Evolutionary conservation across 768 basidiomycete genomes (phyloP).

Genomic region (Kwoniella dendrophila): DNA sequence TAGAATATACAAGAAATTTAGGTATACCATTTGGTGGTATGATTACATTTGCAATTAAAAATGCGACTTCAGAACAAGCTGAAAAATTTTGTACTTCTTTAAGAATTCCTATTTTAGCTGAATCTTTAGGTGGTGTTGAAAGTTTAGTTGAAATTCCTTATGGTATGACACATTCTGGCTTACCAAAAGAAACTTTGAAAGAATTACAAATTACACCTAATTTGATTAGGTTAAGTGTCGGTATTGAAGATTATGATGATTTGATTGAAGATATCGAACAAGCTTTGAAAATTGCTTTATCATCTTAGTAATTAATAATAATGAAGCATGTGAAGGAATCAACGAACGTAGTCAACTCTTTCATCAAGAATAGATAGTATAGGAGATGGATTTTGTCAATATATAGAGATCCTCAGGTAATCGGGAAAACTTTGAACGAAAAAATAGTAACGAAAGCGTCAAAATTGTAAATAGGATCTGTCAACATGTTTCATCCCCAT

Average conservation of each 20-base stretch:
- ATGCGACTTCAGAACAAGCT: slow-evolving; percentile 61
- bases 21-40: slow-evolving; percentile 91
- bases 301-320: no score
- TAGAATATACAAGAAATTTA: slow-evolving; percentile 25
- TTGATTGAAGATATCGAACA: slow-evolving; percentile 70
- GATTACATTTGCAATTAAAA: slow-evolving; percentile 70
- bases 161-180: slow-evolving; percentile 78
- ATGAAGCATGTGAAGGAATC: no score
- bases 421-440: no score
- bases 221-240: slow-evolving; percentile 77
- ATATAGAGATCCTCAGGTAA: no score
- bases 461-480: no score
- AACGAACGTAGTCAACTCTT: no score
- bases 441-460: no score
- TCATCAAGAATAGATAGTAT: no score
- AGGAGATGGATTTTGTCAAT: no score
- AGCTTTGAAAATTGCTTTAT: slow-evolving; percentile 61
- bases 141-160: slow-evolving; percentile 83
- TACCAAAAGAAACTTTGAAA: slow-evolving; percentile 45
- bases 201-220: slow-evolving; percentile 48
- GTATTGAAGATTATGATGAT: slow-evolving; percentile 85
- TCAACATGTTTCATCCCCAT: no score
- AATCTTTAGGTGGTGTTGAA: slow-evolving; percentile 90
- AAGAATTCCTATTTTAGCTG: slow-evolving; percentile 76
- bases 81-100: slow-evolving; percentile 69